These are phyloP conservation scores for Sclerotinia subarctica DNA, from an alignment of 2,329 filamentous ascomycete genomes.

Conservation along the genomic window DNA sequence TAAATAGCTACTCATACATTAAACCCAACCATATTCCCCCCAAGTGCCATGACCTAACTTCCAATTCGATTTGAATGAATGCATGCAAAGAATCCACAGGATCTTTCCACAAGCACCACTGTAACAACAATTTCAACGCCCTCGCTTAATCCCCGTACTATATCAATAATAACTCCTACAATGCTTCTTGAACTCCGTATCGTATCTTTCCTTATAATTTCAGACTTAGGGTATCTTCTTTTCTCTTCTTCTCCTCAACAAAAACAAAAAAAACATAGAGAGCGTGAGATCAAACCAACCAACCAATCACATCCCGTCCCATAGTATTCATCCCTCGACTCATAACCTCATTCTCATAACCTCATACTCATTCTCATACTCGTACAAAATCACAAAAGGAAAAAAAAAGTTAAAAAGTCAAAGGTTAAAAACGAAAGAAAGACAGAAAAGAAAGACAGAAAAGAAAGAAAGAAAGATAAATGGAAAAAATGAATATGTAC, in stretches of 20 bases:
- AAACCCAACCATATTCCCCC: background rate
- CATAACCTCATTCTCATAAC: background rate
- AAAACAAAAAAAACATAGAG: constrained; percentile 12
- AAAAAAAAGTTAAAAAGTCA: background rate
- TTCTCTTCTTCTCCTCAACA: no score
- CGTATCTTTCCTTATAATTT: background rate
- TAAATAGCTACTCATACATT: constrained; percentile 1
- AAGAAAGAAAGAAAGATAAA: background rate
- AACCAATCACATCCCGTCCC: background rate
- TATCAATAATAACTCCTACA: background rate
- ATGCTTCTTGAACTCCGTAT: background rate
- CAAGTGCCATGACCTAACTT: background rate
- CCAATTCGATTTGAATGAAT: background rate
- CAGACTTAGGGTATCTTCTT: background rate
- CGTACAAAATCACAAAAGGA: background rate
- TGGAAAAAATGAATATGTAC: background rate
- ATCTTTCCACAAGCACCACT: background rate
- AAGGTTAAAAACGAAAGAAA: background rate
- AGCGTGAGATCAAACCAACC: background rate
- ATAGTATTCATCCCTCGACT: background rate
- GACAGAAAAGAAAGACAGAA: background rate
- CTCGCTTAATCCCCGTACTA: background rate
- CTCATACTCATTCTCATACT: background rate
- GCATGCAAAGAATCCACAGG: background rate
- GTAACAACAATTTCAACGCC: background rate